Evolutionary conservation across 1,284 basidiomycete genomes (phyloP).

Genomic region (Rhizopogon hawkerae): DNA sequence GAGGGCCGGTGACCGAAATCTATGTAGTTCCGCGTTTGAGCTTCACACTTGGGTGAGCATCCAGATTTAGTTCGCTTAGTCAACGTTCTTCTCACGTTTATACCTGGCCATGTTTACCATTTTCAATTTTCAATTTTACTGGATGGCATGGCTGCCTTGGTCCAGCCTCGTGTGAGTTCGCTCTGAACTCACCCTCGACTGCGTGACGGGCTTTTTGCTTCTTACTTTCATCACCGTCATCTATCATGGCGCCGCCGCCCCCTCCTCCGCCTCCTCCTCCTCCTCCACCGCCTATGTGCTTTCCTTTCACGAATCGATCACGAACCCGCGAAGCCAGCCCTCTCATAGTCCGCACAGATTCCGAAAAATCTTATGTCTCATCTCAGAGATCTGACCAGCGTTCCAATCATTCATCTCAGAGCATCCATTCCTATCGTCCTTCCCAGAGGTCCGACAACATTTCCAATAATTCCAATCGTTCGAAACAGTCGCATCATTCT

Average conservation of each 20-base stretch:
- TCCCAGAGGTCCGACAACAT: constrained; percentile 21
- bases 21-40: constrained; percentile 21
- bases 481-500: constrained; percentile 22
- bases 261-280: constrained; percentile 40
- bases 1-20: constrained; percentile 7
- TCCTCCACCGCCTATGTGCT: constrained; percentile 49
- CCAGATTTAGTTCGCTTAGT: constrained; percentile 14
- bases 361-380: constrained; percentile 24
- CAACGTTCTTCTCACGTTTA: constrained; percentile 18
- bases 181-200: constrained; percentile 11
- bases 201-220: constrained; percentile 14
- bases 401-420: constrained; percentile 22
- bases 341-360: constrained; percentile 24
- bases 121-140: constrained; percentile 20
- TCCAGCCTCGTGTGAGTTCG: constrained; percentile 21
- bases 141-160: constrained; percentile 10
- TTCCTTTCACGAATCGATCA: constrained; percentile 38
- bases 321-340: constrained; percentile 25
- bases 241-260: constrained; percentile 33
- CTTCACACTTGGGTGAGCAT: constrained; percentile 11
- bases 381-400: constrained; percentile 21
- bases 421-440: constrained; percentile 22
- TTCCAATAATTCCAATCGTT: constrained; percentile 23
- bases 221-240: constrained; percentile 12
- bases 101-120: not conserved